Base-by-base conservation (phyloP, 2,329 filamentous ascomycete genomes). In the Penicillium thymicola region DNA sequence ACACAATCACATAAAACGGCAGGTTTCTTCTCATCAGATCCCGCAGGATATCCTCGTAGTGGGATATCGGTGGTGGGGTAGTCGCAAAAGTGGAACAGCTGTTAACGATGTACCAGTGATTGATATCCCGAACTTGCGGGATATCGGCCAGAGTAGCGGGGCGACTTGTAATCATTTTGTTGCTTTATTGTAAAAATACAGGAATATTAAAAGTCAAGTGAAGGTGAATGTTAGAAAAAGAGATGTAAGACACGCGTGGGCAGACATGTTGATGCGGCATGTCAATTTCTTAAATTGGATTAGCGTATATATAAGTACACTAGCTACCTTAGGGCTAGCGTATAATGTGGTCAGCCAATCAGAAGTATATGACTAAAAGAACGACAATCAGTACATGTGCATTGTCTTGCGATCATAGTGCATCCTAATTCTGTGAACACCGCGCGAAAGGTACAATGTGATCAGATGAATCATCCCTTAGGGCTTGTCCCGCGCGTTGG, bases 1-100 rank as follows among this genome's bases (percentile, higher is more conserved):
- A 49, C 3, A 73, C 66, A 4, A 73, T 70, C 16, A 77, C 73
- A 10, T 76, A 62, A 51, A 72, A 78, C 5, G 76, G 75, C 0
- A 76, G 65, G 0, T 66, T 63, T 10, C 68, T 61, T 11, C 48
- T 36, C 10, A 53, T 52, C 16, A 70, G 59, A 27, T 68, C 60
- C n/a, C 64, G 46, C 55, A 65, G 71, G 34, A 68, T 72, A 28
- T 61, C 44, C n/a, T 58, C 47, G 16, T 72, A 63, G n/a, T 71
- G 66, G 10, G 64, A 59, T 11, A 66, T 36, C 1, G 70, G 60
- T 8, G 70, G 67, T 7, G 68, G 62, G 38, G 67, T 66, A 43
- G 65, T 57, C 28, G 68, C 62, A 51, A 77, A 73, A 5, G 71
- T 73, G 21, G 37, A 50, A 37, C 38, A 74, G 63, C 34, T 75